Evolutionary conservation across 148 eudicot species (phyloP).

Genomic region (Vaccinium vitisidaea): DNA sequence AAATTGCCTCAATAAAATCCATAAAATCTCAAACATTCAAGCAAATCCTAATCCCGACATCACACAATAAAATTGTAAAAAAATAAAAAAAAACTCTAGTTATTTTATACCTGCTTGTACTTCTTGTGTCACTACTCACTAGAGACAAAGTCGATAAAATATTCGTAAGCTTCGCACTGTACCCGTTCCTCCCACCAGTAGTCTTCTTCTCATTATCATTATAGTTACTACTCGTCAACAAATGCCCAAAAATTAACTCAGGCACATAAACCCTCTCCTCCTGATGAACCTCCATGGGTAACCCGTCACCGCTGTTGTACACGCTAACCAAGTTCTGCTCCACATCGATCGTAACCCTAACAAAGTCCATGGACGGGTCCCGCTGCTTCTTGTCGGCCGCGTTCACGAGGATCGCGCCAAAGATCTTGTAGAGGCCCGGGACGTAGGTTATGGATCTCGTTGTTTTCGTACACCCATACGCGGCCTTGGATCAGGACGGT

Average conservation of each 20-base stretch:
- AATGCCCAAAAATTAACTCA: conserved; percentile 87
- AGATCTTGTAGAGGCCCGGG: conserved; percentile 93
- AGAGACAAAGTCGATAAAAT: conserved; percentile 86
- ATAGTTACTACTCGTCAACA: conserved; percentile 88
- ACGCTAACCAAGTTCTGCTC: conserved; percentile 55
- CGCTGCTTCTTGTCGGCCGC: conserved; percentile 93
- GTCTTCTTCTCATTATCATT: conserved; percentile 83
- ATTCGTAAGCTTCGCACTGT: conserved; percentile 89
- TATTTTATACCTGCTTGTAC: conserved; percentile 71
- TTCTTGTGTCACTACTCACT: conserved; percentile 73
- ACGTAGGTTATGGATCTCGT: conserved; percentile 42
- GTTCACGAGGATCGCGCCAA: conserved; percentile 88
- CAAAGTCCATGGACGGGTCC: conserved; percentile 65
- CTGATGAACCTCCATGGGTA: conserved; percentile 83
- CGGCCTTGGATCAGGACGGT: background rate
- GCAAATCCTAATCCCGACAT: background rate
- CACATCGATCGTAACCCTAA: conserved; percentile 59
- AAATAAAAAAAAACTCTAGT: no score
- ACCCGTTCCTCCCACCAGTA: conserved; percentile 96
- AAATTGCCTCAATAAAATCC: no score
- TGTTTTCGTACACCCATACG: conserved; percentile 67
- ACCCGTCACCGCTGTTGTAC: conserved; percentile 80
- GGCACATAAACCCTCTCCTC: conserved; percentile 95
- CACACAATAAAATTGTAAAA: background rate
- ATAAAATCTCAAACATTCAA: no score